Evolutionary conservation across 192 early-diverging fungal genomes (phyloP).

Genomic region (Coemansia sp.): DNA sequence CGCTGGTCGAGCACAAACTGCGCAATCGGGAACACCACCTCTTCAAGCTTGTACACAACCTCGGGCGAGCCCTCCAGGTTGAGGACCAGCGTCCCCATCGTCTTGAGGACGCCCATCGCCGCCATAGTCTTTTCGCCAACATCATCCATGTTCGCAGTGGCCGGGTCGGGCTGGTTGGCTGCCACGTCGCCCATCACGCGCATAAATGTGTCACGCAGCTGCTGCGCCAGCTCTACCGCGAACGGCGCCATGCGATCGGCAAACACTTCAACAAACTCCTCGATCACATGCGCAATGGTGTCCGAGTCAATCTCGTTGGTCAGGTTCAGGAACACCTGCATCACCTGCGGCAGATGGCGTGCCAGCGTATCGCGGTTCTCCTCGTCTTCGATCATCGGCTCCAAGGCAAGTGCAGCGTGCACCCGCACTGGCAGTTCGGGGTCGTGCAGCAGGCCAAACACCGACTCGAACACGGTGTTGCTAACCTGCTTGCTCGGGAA

Average conservation of each 20-base stretch:
- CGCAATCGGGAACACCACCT: slow-evolving; percentile 71
- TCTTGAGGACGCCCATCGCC: slow-evolving; percentile 85
- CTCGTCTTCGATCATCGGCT: slow-evolving; percentile 73
- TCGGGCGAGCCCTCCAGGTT: slow-evolving; percentile 80
- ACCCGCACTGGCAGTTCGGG: slow-evolving; percentile 84
- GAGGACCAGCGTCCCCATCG: slow-evolving; percentile 80
- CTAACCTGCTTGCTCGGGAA: slow-evolving; percentile 58
- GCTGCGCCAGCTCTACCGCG: slow-evolving; percentile 80
- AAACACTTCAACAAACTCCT: slow-evolving; percentile 88
- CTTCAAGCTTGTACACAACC: slow-evolving; percentile 76
- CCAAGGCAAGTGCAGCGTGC: slow-evolving; percentile 76
- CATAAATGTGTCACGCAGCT: slow-evolving; percentile 83
- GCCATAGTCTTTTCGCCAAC: slow-evolving; percentile 83
- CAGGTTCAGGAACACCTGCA: slow-evolving; percentile 80
- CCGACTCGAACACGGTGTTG: slow-evolving; percentile 55
- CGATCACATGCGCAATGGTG: slow-evolving; percentile 79
- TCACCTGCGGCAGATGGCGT: slow-evolving; percentile 78
- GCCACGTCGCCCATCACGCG: slow-evolving; percentile 75
- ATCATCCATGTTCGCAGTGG: slow-evolving; percentile 57
- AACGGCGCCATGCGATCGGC: slow-evolving; percentile 88
- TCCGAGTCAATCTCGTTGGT: slow-evolving; percentile 94
- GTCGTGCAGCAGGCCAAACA: slow-evolving; percentile 60
- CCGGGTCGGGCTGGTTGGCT: slow-evolving; percentile 35
- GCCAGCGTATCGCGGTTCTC: slow-evolving; percentile 68
- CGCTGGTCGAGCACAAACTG: slow-evolving; percentile 72